phyloP scores from a whole-genome alignment of 305 asterid genomes.

The Withania somnifera region DNA sequence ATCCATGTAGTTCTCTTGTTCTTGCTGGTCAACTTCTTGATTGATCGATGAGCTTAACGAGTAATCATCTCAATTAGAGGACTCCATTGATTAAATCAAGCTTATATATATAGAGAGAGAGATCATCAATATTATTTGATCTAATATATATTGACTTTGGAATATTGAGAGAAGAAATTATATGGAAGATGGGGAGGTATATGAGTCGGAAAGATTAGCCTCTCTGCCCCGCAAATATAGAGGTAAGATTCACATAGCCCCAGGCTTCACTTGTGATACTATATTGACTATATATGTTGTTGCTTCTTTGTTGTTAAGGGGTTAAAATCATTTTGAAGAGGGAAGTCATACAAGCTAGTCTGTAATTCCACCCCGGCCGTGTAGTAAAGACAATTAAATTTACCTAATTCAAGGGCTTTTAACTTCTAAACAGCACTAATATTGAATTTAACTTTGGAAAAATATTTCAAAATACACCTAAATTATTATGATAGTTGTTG shows the following conservation, averaged over 20 bases:
- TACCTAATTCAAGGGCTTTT: neutral
- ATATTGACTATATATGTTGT: neutral
- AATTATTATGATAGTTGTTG: no score
- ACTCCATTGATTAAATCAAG: neutral
- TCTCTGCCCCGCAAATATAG: neutral
- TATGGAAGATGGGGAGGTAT: neutral
- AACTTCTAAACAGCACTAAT: neutral
- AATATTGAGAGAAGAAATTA: conserved; percentile 2
- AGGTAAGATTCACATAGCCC: neutral
- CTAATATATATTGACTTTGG: neutral
- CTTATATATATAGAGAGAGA: neutral
- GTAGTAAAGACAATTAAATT: neutral
- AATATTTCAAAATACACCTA: no score
- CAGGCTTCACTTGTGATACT: neutral
- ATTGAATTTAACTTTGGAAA: no score
- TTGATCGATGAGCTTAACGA: neutral
- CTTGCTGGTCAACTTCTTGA: conserved; percentile 21
- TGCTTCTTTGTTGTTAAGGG: neutral
- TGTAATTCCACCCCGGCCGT: neutral
- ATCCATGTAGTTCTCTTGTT: neutral
- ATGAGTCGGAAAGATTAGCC: neutral
- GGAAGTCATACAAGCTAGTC: neutral
- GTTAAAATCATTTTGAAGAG: neutral
- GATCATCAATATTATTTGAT: neutral
- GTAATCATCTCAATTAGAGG: neutral